Evolutionary conservation across 208 protist genomes (phyloP).

Genomic region (Paratrypanosoma confusum): DNA sequence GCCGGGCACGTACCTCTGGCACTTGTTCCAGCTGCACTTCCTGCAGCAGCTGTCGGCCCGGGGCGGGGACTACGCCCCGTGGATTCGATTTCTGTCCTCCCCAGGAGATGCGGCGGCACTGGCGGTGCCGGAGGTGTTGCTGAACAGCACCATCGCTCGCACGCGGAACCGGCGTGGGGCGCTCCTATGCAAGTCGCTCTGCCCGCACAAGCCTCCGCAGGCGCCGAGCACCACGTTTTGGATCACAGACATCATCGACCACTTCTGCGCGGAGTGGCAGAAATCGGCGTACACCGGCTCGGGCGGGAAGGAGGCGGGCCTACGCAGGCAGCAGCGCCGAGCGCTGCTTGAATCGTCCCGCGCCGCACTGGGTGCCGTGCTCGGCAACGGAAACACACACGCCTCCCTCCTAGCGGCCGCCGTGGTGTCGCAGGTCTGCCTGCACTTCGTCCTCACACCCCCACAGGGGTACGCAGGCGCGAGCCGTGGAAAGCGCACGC

Average conservation of each 20-base stretch:
- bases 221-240: conserved; percentile 32
- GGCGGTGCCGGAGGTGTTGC: conserved; percentile 20
- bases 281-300: conserved; percentile 6
- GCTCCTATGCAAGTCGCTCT: conserved; percentile 55
- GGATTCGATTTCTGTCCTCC: conserved; percentile 25
- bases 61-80: conserved; percentile 24
- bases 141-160: conserved; percentile 37
- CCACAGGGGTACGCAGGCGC: too few relatives aligned
- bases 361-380: conserved; percentile 19
- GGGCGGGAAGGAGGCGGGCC: not conserved
- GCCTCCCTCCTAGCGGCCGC: conserved; percentile 30
- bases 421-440: conserved; percentile 30
- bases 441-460: conserved; percentile 31
- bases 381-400: conserved; percentile 36
- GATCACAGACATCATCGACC: conserved; percentile 11
- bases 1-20: too few relatives aligned
- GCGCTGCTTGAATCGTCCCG: conserved; percentile 17
- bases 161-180: conserved; percentile 53
- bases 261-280: conserved; percentile 17
- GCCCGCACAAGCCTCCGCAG: conserved; percentile 45
- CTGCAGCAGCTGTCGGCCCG: conserved; percentile 60
- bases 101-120: conserved; percentile 9
- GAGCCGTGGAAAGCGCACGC: too few relatives aligned
- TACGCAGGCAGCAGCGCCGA: conserved; percentile 1
- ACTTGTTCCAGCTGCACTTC: conserved; percentile 47